Evolutionary conservation across 768 basidiomycete genomes (phyloP), one percentile per base, ranked within the genome.

Genomic region (Pulveroboletus sp.): DNA sequence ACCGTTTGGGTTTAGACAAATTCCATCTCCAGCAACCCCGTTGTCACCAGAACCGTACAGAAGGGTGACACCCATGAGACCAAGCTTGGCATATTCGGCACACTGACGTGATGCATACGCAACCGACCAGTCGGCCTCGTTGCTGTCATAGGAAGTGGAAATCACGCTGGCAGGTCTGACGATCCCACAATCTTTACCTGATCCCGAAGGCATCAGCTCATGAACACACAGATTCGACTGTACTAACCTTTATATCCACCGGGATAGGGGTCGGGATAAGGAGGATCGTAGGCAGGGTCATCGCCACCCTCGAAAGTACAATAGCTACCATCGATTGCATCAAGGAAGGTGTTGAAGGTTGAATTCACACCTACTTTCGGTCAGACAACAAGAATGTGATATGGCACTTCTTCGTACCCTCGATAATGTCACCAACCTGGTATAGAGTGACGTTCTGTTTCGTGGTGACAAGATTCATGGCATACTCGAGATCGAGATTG

Each of bases 401-500:
- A n/a, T n/a, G n/a, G n/a, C n/a, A n/a, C n/a, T n/a, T n/a, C n/a
- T 27, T 37, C 58, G 14, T n/a, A 71, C 72, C 67, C 61, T 64
- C 47, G 16, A 64, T 46, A 13, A 61, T 27, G 55, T 75, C 74
- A 27, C 75, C 75, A 11, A 71, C 63, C 55, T 76, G 73, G 20
- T 71, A 68, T 33, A 76, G 46, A 12, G 64, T 68, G 21, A 76
- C 39, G 0, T 59, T 55, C 53, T 72, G 75, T 31, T 57, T 64
- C 12, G 55, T 49, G 1, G 67, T 69, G 6, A 68, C 64, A 43
- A 79, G 67, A 10, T 76, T 73, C 56, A 89, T 80, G 11, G 72
- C 79, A 45, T 85, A 88, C 65, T 88, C 78, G 19, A 88, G 78
- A 60, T 90, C 87, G 4, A 90, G 76, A 57, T 84, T 75, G 24